phyloP scores from a whole-genome alignment of 192 early-diverging fungal genomes.

The Coemansia sp. region DNA sequence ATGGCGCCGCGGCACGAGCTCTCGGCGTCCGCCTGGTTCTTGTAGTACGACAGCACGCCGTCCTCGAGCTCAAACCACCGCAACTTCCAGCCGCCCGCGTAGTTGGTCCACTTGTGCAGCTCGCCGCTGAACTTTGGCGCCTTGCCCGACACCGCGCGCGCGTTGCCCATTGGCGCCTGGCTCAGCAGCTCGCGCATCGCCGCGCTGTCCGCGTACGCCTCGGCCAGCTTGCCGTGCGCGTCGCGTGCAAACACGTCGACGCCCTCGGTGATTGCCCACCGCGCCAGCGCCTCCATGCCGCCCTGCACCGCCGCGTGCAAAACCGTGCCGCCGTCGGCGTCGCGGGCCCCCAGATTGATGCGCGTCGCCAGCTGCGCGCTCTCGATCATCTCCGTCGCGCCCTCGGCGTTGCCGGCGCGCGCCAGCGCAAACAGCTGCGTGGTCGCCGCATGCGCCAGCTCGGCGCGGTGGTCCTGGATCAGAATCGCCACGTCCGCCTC shows the following conservation, averaged over 20 bases:
- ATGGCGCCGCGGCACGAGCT: constrained; percentile 76
- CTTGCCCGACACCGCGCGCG: constrained; percentile 53
- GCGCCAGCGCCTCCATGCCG: constrained; percentile 61
- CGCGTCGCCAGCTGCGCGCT: constrained; percentile 55
- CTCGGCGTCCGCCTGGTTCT: constrained; percentile 70
- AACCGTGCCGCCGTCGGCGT: constrained; percentile 60
- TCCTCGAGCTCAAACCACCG: constrained; percentile 79
- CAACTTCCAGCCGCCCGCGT: constrained; percentile 72
- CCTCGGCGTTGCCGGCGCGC: constrained; percentile 29
- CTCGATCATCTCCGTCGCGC: constrained; percentile 46
- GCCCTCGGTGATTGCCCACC: constrained; percentile 68
- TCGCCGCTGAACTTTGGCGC: constrained; percentile 54
- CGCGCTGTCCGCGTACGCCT: constrained; percentile 34
- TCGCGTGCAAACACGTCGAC: constrained; percentile 71
- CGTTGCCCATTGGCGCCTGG: constrained; percentile 52
- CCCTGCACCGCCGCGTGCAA: constrained; percentile 65
- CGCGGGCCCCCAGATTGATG: constrained; percentile 66
- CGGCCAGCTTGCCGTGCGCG: constrained; percentile 56
- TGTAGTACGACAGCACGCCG: constrained; percentile 79
- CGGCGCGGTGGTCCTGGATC: constrained; percentile 57
- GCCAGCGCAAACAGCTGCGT: constrained; percentile 55
- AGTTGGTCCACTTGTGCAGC: constrained; percentile 85
- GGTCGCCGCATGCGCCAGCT: constrained; percentile 51
- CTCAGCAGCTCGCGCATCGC: constrained; percentile 55
- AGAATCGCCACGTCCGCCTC: constrained; percentile 48